Base-by-base conservation (phyloP, 139 green algal genomes). In the Bryopsis sp. region DNA sequence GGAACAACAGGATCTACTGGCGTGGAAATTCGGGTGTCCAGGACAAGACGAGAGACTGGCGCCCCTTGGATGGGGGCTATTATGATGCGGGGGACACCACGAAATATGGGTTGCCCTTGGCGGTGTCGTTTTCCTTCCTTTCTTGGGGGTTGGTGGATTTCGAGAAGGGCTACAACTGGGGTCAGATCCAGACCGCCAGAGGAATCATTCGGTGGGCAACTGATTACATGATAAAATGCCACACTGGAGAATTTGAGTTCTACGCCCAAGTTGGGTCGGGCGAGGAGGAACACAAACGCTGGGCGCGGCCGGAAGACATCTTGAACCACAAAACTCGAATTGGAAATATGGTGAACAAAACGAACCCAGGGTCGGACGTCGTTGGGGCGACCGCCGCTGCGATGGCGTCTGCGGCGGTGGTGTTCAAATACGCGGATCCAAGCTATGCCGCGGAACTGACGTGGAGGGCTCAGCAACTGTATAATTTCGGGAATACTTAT, bases 71-170 rank as follows among this genome's bases (percentile, higher is more conserved):
- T 46, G 74, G 47, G 3, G 60, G 62, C 47, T 84, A 79, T 64
- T 84, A 82, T 48, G 79, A 85, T 69, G 71, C 73, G 3, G 79
- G 79, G 2, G 78, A 91, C 57, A 82, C 86, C 64, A 79, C 89
- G 32, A 90, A 90, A 70, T 86, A 86, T 67, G 88, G 76, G 29
- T 68, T 82, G 6, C 87, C 88, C 8, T 81, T 85, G 33, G 86
- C 88, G n/a, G 94, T 90, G 77, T 84, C 82, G 34, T 77, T 82
- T 4, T 69, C 84, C 28, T 74, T 84, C 58, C 77, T 94, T 28
- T 78, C 86, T 8, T 91, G 86, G 77, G 71, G 74, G 47, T 74
- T 85, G 32, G 36, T 91, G 24, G 39, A 79, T 22, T 92, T 89
- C 63, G 69, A 70, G 8, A 39, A 73, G 37, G 75, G 62, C 47